Evolutionary conservation across 306 rosid species (phyloP).

Genomic region (Herpetospermum pedunculosum): DNA sequence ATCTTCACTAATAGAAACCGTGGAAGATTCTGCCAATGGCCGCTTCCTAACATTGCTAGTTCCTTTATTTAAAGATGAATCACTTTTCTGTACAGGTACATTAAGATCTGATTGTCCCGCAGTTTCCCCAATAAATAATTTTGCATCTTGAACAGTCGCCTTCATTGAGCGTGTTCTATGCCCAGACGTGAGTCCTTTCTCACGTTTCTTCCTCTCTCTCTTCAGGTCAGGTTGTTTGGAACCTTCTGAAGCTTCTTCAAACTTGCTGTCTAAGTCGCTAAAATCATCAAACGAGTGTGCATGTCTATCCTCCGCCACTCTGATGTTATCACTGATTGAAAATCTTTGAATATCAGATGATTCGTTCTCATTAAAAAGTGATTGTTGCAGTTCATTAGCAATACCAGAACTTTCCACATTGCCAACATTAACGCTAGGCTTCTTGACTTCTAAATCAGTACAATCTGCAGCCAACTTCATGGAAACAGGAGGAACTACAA

Average conservation of each 20-base stretch:
- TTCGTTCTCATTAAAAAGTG: slow-evolving; percentile 21
- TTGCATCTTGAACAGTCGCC: slow-evolving; percentile 70
- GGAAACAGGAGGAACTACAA: slow-evolving; percentile 25
- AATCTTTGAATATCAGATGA: slow-evolving; percentile 17
- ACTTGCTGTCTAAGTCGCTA: slow-evolving; percentile 43
- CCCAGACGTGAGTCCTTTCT: slow-evolving; percentile 36
- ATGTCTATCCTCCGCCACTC: slow-evolving; percentile 27
- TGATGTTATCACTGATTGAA: slow-evolving; percentile 21
- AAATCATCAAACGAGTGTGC: slow-evolving; percentile 33
- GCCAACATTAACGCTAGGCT: slow-evolving; percentile 14
- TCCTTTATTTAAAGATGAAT: slow-evolving; percentile 22
- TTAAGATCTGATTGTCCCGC: slow-evolving; percentile 24
- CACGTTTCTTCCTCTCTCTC: slow-evolving; percentile 23
- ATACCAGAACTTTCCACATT: slow-evolving; percentile 17
- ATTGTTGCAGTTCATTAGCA: slow-evolving; percentile 20
- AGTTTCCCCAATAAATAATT: slow-evolving; percentile 44
- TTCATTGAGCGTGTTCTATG: slow-evolving; percentile 58
- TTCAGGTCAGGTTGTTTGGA: slow-evolving; percentile 61
- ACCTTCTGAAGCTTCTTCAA: slow-evolving; percentile 46
- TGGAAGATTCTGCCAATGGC: slow-evolving; percentile 34
- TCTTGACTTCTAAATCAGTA: slow-evolving; percentile 19
- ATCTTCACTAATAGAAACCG: slow-evolving; percentile 39
- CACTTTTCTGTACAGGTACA: slow-evolving; percentile 11
- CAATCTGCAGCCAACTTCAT: slow-evolving; percentile 22
- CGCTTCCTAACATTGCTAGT: slow-evolving; percentile 43